Percentiles rank a stretch among this genome's conserved stretches.
phyloP scores from a whole-genome alignment of 192 early-diverging fungal genomes.

The Dissophora ornata region DNA sequence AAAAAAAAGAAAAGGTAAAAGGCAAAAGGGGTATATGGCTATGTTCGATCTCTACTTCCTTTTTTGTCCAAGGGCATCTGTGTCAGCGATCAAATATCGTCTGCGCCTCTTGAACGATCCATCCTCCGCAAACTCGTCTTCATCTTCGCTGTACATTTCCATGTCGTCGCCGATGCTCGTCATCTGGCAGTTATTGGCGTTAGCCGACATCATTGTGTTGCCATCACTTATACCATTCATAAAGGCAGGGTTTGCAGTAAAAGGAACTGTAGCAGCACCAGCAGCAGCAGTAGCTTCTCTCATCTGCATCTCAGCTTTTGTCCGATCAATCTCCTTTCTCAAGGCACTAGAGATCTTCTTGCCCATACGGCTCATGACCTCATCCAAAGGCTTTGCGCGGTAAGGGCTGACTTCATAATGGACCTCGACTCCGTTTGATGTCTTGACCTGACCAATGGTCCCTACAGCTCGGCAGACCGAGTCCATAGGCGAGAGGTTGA shows the following conservation, averaged over 20 bases:
- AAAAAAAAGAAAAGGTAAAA: not conserved
- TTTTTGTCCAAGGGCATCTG: not conserved
- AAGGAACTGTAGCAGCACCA: not conserved
- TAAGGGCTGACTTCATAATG: conserved; percentile 39
- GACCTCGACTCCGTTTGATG: conserved; percentile 36
- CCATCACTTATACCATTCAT: not conserved
- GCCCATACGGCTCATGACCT: conserved; percentile 54
- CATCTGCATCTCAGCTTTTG: conserved; percentile 21
- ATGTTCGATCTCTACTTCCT: conserved; percentile 4
- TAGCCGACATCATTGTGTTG: not conserved
- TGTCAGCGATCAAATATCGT: not conserved
- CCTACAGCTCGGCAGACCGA: conserved; percentile 45
- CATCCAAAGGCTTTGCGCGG: conserved; percentile 50
- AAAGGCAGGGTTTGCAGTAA: not conserved
- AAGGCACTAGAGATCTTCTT: conserved; percentile 43
- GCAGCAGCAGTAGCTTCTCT: conserved; percentile 6
- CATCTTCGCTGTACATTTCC: conserved; percentile 13
- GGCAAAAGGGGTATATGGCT: not conserved
- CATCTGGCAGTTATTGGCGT: not conserved
- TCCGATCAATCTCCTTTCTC: conserved; percentile 45
- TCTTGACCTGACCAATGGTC: conserved; percentile 53
- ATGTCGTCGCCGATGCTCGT: not conserved
- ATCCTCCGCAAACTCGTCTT: conserved; percentile 4
- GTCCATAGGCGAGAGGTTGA: conserved; percentile 51
- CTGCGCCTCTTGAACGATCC: conserved; percentile 10